phyloP scores from a whole-genome alignment of 805 yeast genomes.

The Pichia nanzhaoensis region DNA sequence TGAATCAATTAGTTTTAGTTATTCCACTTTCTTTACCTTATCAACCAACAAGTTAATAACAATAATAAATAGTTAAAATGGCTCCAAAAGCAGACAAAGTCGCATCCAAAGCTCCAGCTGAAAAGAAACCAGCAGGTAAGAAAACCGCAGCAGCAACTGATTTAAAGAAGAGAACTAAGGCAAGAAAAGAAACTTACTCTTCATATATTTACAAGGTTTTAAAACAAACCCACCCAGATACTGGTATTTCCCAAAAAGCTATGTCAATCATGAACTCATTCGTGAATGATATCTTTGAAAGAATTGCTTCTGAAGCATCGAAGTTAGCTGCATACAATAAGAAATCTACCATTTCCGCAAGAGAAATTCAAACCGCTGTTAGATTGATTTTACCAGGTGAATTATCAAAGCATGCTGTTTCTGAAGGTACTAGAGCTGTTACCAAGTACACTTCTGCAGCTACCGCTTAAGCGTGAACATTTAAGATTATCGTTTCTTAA shows the following conservation, averaged over 20 bases:
- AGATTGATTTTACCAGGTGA: slow-evolving; percentile 98
- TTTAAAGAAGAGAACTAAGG: slow-evolving; percentile 86
- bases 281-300: slow-evolving; percentile 96
- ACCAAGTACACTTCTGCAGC: slow-evolving; percentile 82
- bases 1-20: neutral
- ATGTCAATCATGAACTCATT: slow-evolving; percentile 99
- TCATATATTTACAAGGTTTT: slow-evolving; percentile 97
- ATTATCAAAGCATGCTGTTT: slow-evolving; percentile 96
- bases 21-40: neutral
- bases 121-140: slow-evolving; percentile 88
- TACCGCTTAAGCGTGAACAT: slow-evolving; percentile 39
- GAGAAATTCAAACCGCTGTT: slow-evolving; percentile 98
- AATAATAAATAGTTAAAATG: slow-evolving; percentile 37
- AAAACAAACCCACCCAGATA: slow-evolving; percentile 98
- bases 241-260: slow-evolving; percentile 98
- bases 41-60: neutral
- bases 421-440: slow-evolving; percentile 98
- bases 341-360: slow-evolving; percentile 95
- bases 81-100: slow-evolving; percentile 45
- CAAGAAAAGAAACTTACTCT: slow-evolving; percentile 97
- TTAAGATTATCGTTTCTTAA: neutral
- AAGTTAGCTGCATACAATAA: slow-evolving; percentile 98
- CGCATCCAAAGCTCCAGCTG: slow-evolving; percentile 97
- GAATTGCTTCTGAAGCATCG: slow-evolving; percentile 97
- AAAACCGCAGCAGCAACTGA: slow-evolving; percentile 73